Base-by-base conservation (phyloP, 1,284 basidiomycete genomes). In the Taiwanofungus camphoratus region DNA sequence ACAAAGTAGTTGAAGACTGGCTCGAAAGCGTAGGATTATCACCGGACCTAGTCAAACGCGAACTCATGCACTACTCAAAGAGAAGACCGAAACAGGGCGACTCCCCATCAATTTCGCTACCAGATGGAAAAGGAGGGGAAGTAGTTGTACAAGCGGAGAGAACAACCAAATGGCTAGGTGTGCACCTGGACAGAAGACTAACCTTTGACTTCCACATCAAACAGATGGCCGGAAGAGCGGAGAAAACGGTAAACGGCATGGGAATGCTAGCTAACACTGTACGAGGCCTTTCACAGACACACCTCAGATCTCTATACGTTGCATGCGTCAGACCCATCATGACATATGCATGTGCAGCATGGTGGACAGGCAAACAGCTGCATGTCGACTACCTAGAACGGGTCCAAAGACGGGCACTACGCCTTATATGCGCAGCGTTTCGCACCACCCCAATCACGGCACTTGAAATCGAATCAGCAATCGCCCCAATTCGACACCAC, bases 251-350 rank as follows among this genome's bases (percentile, higher is more conserved):
- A 13, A 31, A 41, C 19, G 26, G 34, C 5, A 13, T 51, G 32
- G 26, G 37, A 3, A 27, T 49, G 23, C 34, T 51, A 13, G 43
- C 42, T 13, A 51, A 51, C 34, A 41, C 46, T 3, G 29, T 37
- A 7, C 8, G 38, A 6, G 46, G 46, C 4, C 35, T 51, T 6
- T 33, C 34, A 22, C 46, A 46, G 19, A 27, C 11, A 3, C 15
- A 48, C 30, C 41, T 45, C 15, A 7, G 49, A 16, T 3, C 26
- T 9, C 39, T 51, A 6, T 51, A 50, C 33, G 33, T 41, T 13
- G 12, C 37, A n/a, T 41, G 35, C 24, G 35, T 50, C 1, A 16
- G 39, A 3, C 42, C 48, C 4, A 35, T 38, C 16, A n/a, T 44
- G 15, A 34, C 58, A 5, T 37, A 42, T 19, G 41, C 29, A 16